Evolutionary conservation across 176 grass and related monocot species (phyloP), one percentile per base, ranked within the genome.

Genomic region (Metroxylon sagu): DNA sequence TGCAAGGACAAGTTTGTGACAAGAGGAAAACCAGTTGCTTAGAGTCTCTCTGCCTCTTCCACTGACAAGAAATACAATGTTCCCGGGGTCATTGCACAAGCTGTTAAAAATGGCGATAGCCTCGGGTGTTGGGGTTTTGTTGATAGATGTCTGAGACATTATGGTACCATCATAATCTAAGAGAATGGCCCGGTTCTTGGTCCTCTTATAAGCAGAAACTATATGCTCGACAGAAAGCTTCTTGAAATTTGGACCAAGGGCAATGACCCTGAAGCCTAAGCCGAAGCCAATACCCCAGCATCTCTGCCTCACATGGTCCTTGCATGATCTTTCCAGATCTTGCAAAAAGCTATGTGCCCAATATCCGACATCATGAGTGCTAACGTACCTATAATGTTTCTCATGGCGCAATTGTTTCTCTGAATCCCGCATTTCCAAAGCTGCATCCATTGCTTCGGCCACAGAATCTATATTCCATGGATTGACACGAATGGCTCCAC

Each of bases 381-480:
- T 80, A 28, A 85, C 76, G 19, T 85, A 85, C 6, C 72, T 61
- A 27, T 79, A 85, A 59, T 85, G 72, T 25, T 80, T 85, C 39
- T 80, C 82, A 16, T 85, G 82, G 8, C 82, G 66, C 2, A 85
- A 35, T 18, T 71, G 71, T 50, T 79, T 85, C 59, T 85, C 82
- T 1, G 19, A 26, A 23, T 76, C 71, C 16, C 50, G 26, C 61
- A 72, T 71, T 31, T 18, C 67, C 26, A 85, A 65, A 39, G 82
- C 82, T 17, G 3, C 26, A 50, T 75, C 52, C 76, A 85, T 85
- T 10, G 82, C 76, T 49, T 85, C 82, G 1, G 76, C 73, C 52
- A 85, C 82, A 0, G 82, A 79, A 28, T 85, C 82, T 0, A 85
- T 71, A 56, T 85, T 85, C 82, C 82, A 85, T 6, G 82, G 82